Evolutionary conservation across 129 eudicot species (phyloP).

Genomic region (Helichrysum umbraculigerum): DNA sequence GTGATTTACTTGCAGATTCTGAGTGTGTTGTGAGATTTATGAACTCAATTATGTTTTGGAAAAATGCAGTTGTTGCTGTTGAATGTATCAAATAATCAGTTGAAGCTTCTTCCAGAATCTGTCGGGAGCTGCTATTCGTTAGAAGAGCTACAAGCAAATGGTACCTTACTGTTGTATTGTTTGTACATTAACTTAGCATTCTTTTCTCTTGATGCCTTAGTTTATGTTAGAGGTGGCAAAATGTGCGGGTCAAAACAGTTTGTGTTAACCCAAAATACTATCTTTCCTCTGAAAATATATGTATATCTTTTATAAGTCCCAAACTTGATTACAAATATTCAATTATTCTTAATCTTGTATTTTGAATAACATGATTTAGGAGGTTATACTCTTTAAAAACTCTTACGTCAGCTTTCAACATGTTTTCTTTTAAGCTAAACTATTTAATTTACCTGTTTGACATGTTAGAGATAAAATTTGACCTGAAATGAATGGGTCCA

Average conservation of each 20-base stretch:
- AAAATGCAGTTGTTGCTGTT: conserved; percentile 78
- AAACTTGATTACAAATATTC: background rate
- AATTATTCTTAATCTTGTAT: background rate
- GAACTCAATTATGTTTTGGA: conserved; percentile 15
- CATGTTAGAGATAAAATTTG: background rate
- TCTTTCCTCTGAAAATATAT: background rate
- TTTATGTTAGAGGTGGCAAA: background rate
- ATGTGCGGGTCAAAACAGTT: background rate
- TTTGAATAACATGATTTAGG: background rate
- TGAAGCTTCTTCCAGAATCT: conserved; percentile 87
- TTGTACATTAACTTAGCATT: background rate
- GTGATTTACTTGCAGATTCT: conserved; percentile 27
- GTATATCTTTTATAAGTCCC: background rate
- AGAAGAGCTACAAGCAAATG: conserved; percentile 96
- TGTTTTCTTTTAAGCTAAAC: background rate
- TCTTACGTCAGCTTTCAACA: background rate
- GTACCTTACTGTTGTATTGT: conserved; percentile 34
- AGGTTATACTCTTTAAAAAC: background rate
- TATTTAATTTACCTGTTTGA: background rate
- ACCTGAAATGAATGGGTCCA: background rate
- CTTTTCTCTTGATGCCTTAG: background rate
- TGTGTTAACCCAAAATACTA: background rate
- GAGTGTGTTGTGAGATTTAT: background rate
- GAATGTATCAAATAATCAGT: conserved; percentile 77
- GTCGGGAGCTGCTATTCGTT: conserved; percentile 91